Evolutionary conservation across 2,329 filamentous ascomycete genomes (phyloP), one percentile per base, ranked within the genome.

Genomic region (Diaporthe sp.): DNA sequence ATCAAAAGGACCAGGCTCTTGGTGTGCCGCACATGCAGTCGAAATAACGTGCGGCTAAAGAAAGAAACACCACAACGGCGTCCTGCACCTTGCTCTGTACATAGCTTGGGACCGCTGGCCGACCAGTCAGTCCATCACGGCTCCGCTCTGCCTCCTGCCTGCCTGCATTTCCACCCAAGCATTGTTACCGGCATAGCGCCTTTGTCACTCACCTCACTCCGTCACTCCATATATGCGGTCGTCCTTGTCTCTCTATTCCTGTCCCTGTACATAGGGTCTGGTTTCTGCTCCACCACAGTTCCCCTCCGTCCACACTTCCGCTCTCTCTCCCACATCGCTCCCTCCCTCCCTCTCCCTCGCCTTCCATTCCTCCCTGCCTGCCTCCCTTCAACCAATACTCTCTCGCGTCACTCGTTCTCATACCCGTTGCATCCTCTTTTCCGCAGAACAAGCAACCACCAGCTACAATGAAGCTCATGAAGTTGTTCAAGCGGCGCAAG

Each of bases 401-500:
- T 55, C 44, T 35, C 15, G 19, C 12, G 13, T 39, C 42, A 30
- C 39, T 32, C 37, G 15, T 5, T 5, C 27, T 10, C 35, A 22
- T 15, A 27, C 4, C 56, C n/a, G 22, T 25, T 65, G 37, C 51
- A 10, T 68, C 51, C 53, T 51, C 37, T 17, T 70, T 13, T 71
- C 71, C n/a, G 25, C 53, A n/a, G 8, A 56, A 53, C 32, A 32
- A 50, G 50, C 35, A 13, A 63, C 55, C 32, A 70, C 47, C 63
- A 61, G 25, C 35, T 39, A 73, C 50, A 35, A 74, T 72, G 71
- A 76, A 39, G 59, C 74, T 75, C 51, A 75, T 74, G 72, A 59
- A 59, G 73, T 79, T 83, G 73, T 83, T 83, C 78, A 79, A 75
- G 74, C 79, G 78, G 75, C 80, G 80, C 72, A 81, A 83, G 76